A percentile compares a stretch with the other conserved stretches of the same genome.
phyloP scores from a whole-genome alignment of 495 filamentous ascomycete species.

The Daldinia childiae region DNA sequence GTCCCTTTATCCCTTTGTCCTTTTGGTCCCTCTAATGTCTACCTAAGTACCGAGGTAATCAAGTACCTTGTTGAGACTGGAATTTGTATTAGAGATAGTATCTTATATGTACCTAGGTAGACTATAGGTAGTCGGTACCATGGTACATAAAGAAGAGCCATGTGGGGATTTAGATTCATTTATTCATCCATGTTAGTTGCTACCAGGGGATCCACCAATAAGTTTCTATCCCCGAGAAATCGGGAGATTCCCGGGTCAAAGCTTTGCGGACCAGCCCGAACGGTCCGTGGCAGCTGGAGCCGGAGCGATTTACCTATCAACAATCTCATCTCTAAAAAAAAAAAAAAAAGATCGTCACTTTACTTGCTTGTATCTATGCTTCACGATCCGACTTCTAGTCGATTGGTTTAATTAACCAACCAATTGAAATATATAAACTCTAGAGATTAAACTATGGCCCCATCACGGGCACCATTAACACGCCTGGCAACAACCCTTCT shows the following conservation, averaged over 20 bases:
- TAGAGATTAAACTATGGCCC: not conserved
- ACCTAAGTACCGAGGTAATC: not conserved
- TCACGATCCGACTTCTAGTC: not conserved
- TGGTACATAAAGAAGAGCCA: not conserved
- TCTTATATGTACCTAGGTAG: not conserved
- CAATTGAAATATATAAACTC: not conserved
- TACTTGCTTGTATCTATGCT: not conserved
- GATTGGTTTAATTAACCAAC: not conserved
- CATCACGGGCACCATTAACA: slow-evolving; percentile 8
- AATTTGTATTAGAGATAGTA: no score
- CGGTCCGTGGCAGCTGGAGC: slow-evolving; percentile 14
- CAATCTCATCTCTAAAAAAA: not conserved
- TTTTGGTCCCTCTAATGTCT: not conserved
- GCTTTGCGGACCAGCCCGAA: not conserved
- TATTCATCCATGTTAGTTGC: no score
- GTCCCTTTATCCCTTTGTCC: not conserved
- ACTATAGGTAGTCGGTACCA: no score
- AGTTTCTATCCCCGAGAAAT: not conserved
- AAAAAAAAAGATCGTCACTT: not conserved
- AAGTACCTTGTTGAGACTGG: not conserved
- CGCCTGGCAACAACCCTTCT: not conserved
- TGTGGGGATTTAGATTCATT: not conserved
- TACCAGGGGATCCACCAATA: not conserved
- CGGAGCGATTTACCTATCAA: not conserved
- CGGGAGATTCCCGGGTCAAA: slow-evolving; percentile 36